phyloP scores from a whole-genome alignment of 805 yeast species.

The Candida maesae region DNA sequence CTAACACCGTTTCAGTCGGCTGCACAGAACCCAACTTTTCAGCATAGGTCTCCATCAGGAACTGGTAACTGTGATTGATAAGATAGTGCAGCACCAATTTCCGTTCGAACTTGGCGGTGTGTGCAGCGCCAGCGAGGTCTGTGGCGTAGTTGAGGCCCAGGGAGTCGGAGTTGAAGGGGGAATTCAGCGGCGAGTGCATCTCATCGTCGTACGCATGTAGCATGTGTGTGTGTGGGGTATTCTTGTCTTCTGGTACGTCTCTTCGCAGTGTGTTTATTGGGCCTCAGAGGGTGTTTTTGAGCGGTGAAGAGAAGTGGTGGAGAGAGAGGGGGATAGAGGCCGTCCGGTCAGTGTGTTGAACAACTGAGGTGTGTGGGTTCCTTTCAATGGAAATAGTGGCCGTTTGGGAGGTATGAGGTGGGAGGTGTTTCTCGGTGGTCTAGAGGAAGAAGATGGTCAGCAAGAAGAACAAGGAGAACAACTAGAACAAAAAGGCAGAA shows the following conservation, averaged over 20 bases:
- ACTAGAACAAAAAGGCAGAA: neutral
- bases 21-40: slow-evolving; percentile 2
- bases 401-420: too few relatives aligned
- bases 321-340: neutral
- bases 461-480: neutral
- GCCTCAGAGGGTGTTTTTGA: neutral
- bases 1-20: neutral
- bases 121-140: slow-evolving; percentile 1
- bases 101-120: slow-evolving; percentile 8
- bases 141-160: slow-evolving; percentile 14
- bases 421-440: too few relatives aligned
- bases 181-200: slow-evolving; percentile 18
- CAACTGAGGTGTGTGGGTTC: neutral
- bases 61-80: slow-evolving; percentile 13
- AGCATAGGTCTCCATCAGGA: slow-evolving; percentile 9
- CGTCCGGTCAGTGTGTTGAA: neutral
- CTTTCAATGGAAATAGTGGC: slow-evolving; percentile 5
- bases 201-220: slow-evolving; percentile 12
- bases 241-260: too few relatives aligned
- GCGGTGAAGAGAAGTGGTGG: neutral
- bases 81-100: slow-evolving; percentile 12
- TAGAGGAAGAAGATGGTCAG: too few relatives aligned
- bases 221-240: slow-evolving; percentile 5
- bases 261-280: neutral
- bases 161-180: slow-evolving; percentile 14